Evolutionary conservation across 139 green algal species (phyloP), one percentile per base, ranked within the genome.

Genomic region (Coelastrella sp.): DNA sequence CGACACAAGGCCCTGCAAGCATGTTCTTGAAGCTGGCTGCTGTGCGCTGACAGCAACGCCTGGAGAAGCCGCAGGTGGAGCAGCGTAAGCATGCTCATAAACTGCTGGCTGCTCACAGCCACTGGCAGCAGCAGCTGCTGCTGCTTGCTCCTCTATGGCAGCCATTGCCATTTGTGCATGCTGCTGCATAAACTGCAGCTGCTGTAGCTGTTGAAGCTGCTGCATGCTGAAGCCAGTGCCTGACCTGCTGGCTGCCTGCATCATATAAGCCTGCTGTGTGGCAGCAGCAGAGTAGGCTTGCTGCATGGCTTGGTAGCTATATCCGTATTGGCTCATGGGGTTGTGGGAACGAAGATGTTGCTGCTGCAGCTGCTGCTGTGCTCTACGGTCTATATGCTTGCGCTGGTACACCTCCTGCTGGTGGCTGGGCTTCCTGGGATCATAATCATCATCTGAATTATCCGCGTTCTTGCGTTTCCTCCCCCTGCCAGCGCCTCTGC

Each of bases 371-470:
- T 81, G 84, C 66, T 80, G 84, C 68, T 88, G 84, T 80, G 66
- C 82, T 81, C 25, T 10, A 19, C 68, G 24, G 61, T 58, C 72
- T 63, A 68, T 61, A 19, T 25, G n/a, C 82, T 87, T 88, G 49
- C 84, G 84, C 14, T 81, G 49, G 84, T 80, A 72, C 9, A n/a
- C 61, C 49, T 88, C 68, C 6, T 80, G 66, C 35, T 88, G 49
- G 15, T 88, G 84, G 5, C 56, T 68, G 20, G 84, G 84, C 68
- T 80, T 88, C 6, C 63, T 66, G 4, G 84, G 84, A 12, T 88
- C 84, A 25, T 88, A 88, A 12, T 88, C 84, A 70, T 88, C 84
- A 82, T 88, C 84, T 7, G 84, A 88, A 20, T 88, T 63, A 78
- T 78, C 82, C 24, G 81, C 59, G 57, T 74, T 73, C 17, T 74